Evolutionary conservation across 371 early-diverging fungal genomes (phyloP).

Genomic region (Syncephalastrum racemosum): DNA sequence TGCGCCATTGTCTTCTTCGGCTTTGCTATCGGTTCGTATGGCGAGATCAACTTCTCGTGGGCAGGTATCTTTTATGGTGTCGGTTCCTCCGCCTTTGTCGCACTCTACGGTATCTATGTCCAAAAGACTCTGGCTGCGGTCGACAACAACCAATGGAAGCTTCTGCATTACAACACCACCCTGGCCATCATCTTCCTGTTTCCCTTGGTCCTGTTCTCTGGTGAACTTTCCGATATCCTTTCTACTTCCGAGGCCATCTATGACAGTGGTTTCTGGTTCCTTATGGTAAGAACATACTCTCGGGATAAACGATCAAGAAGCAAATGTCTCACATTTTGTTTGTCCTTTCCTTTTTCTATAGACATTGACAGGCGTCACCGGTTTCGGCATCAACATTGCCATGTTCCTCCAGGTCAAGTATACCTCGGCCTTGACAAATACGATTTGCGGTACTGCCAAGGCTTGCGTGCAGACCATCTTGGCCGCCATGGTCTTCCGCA

Average conservation of each 20-base stretch:
- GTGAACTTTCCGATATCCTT: constrained; percentile 58
- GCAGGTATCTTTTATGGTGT: constrained; percentile 69
- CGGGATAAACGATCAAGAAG: background rate
- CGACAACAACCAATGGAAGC: constrained; percentile 73
- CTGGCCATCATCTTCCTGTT: constrained; percentile 62
- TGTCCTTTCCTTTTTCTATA: constrained; percentile 13
- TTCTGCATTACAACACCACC: constrained; percentile 74
- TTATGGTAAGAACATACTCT: constrained; percentile 56
- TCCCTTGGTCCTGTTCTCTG: constrained; percentile 62
- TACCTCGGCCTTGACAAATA: constrained; percentile 75
- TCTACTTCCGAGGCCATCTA: constrained; percentile 44
- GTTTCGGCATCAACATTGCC: constrained; percentile 75
- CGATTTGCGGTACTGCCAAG: constrained; percentile 81
- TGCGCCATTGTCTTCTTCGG: constrained; percentile 71
- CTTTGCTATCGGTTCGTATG: constrained; percentile 70
- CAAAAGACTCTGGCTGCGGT: constrained; percentile 68
- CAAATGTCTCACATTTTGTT: background rate
- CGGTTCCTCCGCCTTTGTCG: constrained; percentile 69
- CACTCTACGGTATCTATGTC: constrained; percentile 74
- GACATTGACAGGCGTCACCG: constrained; percentile 68
- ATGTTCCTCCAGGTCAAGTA: constrained; percentile 79
- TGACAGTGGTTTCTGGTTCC: constrained; percentile 60
- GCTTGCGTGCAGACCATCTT: constrained; percentile 72
- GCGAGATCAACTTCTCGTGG: constrained; percentile 74
- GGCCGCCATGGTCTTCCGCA: constrained; percentile 67